These are phyloP conservation scores for Pythium periplocum DNA, from an alignment of 352 stramenopile genomes.

Conservation along the genomic window DNA sequence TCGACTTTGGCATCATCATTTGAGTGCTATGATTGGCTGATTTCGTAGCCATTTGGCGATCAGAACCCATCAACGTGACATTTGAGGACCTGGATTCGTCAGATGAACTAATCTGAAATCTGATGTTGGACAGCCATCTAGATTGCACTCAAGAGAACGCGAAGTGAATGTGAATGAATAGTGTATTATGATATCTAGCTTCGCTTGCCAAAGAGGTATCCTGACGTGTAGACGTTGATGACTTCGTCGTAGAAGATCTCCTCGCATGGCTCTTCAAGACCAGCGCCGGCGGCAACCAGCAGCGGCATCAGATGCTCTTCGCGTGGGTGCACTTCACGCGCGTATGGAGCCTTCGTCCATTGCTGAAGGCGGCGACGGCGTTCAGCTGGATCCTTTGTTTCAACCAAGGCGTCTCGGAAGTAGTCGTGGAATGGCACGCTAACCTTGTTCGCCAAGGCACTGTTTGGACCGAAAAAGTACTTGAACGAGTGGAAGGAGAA, in stretches of 20 bases:
- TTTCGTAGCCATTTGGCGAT: not conserved
- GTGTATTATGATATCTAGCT: not conserved
- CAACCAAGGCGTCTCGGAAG: not conserved
- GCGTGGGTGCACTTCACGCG: conserved; percentile 25
- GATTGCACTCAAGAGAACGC: not conserved
- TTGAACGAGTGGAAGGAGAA: conserved; percentile 1
- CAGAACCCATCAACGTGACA: not conserved
- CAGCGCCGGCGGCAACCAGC: conserved; percentile 31
- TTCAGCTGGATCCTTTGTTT: not conserved
- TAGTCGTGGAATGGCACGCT: not conserved
- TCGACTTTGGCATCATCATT: too few relatives aligned
- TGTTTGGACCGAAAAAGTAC: not conserved
- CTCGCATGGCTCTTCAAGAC: conserved; percentile 24
- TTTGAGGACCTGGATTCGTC: not conserved
- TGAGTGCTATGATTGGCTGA: not conserved
- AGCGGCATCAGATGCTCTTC: conserved; percentile 49
- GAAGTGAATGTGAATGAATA: not conserved
- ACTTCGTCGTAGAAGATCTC: not conserved
- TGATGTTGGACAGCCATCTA: not conserved
- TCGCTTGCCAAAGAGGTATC: not conserved
- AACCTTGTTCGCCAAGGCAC: not conserved
- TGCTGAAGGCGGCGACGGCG: conserved; percentile 11
- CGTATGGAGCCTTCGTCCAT: conserved; percentile 30
- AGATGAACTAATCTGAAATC: not conserved
- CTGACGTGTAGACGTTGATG: not conserved